These are phyloP conservation scores for Fusarium sp. DNA, from an alignment of 2,329 filamentous ascomycete genomes.

Conservation along the genomic window DNA sequence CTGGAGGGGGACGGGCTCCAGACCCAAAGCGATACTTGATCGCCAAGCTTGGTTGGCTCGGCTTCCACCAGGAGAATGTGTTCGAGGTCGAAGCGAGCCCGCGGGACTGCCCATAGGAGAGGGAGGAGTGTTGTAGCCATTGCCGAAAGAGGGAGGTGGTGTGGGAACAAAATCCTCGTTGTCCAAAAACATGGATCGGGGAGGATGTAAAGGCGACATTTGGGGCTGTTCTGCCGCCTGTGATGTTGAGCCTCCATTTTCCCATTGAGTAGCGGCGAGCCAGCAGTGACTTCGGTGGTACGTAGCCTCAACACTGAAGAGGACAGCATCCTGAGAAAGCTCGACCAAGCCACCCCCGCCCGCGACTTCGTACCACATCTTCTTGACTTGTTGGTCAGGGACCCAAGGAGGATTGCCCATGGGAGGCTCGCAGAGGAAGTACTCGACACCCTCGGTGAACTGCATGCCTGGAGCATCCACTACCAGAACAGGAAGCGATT, in stretches of 20 bases:
- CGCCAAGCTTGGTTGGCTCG: conserved; percentile 53
- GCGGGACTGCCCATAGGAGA: conserved; percentile 50
- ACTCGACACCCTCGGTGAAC: conserved; percentile 79
- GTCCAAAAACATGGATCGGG: conserved; percentile 52
- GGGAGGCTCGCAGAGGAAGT: conserved; percentile 83
- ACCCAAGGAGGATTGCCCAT: conserved; percentile 81
- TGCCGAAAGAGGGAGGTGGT: conserved; percentile 41
- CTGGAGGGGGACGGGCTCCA: conserved; percentile 58
- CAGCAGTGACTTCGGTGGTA: conserved; percentile 70
- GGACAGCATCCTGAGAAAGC: conserved; percentile 69
- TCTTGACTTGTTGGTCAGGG: conserved; percentile 71
- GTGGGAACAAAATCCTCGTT: conserved; percentile 46
- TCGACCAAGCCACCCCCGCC: conserved; percentile 70
- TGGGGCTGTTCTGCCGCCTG: conserved; percentile 48
- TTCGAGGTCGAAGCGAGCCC: conserved; percentile 54
- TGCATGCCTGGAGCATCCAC: conserved; percentile 78
- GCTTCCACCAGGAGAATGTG: conserved; percentile 54
- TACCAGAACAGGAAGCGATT: conserved; percentile 81
- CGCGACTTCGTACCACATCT: conserved; percentile 80
- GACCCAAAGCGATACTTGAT: conserved; percentile 59
- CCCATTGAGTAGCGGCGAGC: conserved; percentile 65
- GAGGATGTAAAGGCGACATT: conserved; percentile 56
- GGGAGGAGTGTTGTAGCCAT: conserved; percentile 44
- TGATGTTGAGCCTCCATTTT: conserved; percentile 47
- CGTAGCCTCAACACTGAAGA: conserved; percentile 71